Percentiles rank a stretch among this genome's conserved stretches.
Evolutionary conservation across 169 alveolate genomes (phyloP).

Genomic region (Babesia bovis): DNA sequence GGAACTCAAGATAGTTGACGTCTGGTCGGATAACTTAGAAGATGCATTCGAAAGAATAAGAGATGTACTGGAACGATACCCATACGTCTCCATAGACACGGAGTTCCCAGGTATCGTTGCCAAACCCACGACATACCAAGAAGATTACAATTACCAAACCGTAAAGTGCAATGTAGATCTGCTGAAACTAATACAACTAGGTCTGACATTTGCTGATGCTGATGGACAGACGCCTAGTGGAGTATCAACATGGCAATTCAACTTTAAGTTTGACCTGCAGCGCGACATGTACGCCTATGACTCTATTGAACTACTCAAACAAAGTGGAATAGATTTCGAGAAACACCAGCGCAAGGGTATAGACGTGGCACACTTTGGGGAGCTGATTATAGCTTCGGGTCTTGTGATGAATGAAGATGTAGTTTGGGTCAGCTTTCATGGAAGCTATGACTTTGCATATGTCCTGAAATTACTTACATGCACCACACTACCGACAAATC

Average conservation of each 20-base stretch:
- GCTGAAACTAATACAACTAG: slow-evolving; percentile 94
- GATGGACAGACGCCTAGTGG: slow-evolving; percentile 88
- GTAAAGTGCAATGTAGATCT: slow-evolving; percentile 93
- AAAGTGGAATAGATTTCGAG: slow-evolving; percentile 96
- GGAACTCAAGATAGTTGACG: slow-evolving; percentile 82
- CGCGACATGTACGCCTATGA: slow-evolving; percentile 90
- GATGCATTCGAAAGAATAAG: slow-evolving; percentile 88
- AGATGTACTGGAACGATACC: slow-evolving; percentile 88
- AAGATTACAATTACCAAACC: slow-evolving; percentile 93
- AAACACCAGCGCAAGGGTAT: slow-evolving; percentile 91
- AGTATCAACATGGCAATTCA: slow-evolving; percentile 95
- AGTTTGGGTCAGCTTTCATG: slow-evolving; percentile 97
- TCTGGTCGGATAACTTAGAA: slow-evolving; percentile 85
- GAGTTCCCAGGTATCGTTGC: slow-evolving; percentile 93
- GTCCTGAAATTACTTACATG: slow-evolving; percentile 89
- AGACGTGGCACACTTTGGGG: slow-evolving; percentile 92
- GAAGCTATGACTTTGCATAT: slow-evolving; percentile 97
- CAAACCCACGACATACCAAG: slow-evolving; percentile 84
- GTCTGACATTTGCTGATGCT: slow-evolving; percentile 92
- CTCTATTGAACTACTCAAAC: slow-evolving; percentile 89
- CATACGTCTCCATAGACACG: slow-evolving; percentile 89
- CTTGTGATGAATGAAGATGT: slow-evolving; percentile 94
- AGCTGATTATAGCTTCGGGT: slow-evolving; percentile 91
- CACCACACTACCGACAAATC: slow-evolving; percentile 89
- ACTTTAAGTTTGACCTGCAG: slow-evolving; percentile 91